Base-by-base conservation (phyloP, 2,329 filamentous ascomycete genomes). In the Cercospora sojina region DNA sequence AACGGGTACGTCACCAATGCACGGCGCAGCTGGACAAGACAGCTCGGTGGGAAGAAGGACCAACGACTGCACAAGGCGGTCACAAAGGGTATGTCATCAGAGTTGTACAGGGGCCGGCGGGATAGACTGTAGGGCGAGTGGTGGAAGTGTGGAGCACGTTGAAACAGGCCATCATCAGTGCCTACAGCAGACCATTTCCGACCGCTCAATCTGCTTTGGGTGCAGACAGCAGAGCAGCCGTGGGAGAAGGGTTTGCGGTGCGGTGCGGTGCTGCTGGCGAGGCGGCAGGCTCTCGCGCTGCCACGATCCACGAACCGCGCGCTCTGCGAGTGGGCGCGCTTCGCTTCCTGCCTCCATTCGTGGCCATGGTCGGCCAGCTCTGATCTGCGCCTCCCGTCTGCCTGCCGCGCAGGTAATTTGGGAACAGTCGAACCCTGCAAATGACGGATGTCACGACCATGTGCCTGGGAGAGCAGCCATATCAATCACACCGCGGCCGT, bases 1-100 rank as follows among this genome's bases (percentile, higher is more conserved):
- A 32, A 56, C 47, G 31, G 49, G 43, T 62, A 62, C 60, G 60
- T 62, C 60, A 56, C 47, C 31, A 38, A 23, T 62, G 29, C 47
- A 60, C 64, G 29, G 53, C 60, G 47, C 59, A 51, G 53, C 43
- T 59, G 38, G 31, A 59, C 25, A 59, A 32, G 35, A 58, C 41
- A 62, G 31, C 43, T 27, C 29, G 6, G 51, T 29, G 27, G 25
- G 51, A 55, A 56, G 12, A 32, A 56, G 51, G 31, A 32, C 29
- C 51, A 29, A 56, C 23, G 51, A 56, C 23, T 56, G 51, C 51
- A 27, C 51, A 56, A 31, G 51, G 51, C 51, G 51, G 51, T 56
- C 51, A 56, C 51, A 56, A 56, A 56, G 12, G 51, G 51, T 32
- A 56, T n/a, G 51, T 29, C 51, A 27, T 56, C 51, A 56, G 51